Base-by-base conservation (phyloP, 768 basidiomycete species). In the Chalciporus pseudorubinellus region DNA sequence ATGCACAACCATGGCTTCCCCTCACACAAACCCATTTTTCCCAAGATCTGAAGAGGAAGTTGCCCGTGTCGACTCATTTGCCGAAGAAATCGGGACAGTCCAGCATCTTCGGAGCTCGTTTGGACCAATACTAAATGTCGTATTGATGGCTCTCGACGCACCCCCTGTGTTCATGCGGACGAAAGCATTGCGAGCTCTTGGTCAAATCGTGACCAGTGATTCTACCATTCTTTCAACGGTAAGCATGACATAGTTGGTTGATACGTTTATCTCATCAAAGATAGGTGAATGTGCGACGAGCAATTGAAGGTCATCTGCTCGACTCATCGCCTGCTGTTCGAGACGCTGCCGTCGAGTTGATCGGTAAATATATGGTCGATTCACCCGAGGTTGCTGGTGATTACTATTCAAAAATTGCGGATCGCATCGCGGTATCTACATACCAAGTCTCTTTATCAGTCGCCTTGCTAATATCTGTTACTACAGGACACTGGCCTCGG, bases 361-460 rank as follows among this genome's bases (percentile, higher is more conserved):
- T 98, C 51, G 97, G 97, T n/a, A 95, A 93, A 72, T 95, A 98
- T 62, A 86, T 98, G 76, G 82, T 94, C 31, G 87, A 92, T 54
- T 85, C 87, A 0, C 91, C 92, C 0, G 84, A 85, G 49, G 84
- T 98, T n/a, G 92, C 90, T 0, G 81, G 81, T 4, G 84, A 94
- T 59, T 98, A 98, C 71, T 95, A 95, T 61, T 76, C 79, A 42
- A 85, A 84, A 66, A 90, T 99, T 47, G 84, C 89, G 2, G 89
- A 92, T 53, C 87, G 97, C 5, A 92, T 97, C 58, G 88, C 90
- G 34, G 95, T 97, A 70, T 66, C 83, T 72, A 1, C 28, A 18
- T 33, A n/a, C 28, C 16, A 14, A 18, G 26, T 16, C 21, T 18
- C 38, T 29, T 46, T 1, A 11, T 18, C 19, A 21, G 22, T 31